Evolutionary conservation across 164 flowering plant genomes (phyloP).

Genomic region (Chloranthus sessilifolius): DNA sequence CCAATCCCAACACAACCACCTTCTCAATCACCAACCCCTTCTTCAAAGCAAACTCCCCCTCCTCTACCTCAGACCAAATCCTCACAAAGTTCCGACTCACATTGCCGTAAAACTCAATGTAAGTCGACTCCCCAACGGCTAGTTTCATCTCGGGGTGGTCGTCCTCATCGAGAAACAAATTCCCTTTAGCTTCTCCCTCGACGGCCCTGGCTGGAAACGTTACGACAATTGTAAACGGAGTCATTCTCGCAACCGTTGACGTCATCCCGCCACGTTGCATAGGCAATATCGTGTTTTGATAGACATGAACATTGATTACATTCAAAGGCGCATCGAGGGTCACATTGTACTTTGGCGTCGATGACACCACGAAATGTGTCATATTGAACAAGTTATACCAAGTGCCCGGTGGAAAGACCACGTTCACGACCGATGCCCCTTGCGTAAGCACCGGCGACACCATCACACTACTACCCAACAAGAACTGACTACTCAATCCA

Average conservation of each 20-base stretch:
- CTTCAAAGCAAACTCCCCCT: neutral
- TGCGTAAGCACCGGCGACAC: constrained; percentile 62
- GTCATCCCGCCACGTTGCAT: neutral
- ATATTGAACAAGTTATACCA: constrained; percentile 2
- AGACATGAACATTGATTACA: constrained; percentile 1
- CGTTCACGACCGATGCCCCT: neutral
- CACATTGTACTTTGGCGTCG: too few species aligned
- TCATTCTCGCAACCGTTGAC: neutral
- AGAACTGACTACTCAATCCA: constrained; percentile 60
- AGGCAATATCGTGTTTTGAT: neutral
- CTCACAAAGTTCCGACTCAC: neutral
- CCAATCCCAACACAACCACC: neutral
- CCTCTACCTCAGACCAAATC: constrained; percentile 3
- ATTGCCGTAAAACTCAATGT: neutral
- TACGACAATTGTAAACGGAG: neutral
- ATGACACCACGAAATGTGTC: neutral
- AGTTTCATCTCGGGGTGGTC: neutral
- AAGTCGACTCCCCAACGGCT: neutral
- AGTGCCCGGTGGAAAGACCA: constrained; percentile 2
- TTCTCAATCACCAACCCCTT: constrained; percentile 2
- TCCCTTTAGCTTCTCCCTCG: neutral
- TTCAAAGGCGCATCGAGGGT: constrained; percentile 7
- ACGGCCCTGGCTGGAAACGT: neutral
- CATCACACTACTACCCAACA: constrained; percentile 57
- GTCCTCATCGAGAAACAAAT: constrained; percentile 1